phyloP scores from a whole-genome alignment of 169 alveolate genomes.

The Cryptosporidium ubiquitum region DNA sequence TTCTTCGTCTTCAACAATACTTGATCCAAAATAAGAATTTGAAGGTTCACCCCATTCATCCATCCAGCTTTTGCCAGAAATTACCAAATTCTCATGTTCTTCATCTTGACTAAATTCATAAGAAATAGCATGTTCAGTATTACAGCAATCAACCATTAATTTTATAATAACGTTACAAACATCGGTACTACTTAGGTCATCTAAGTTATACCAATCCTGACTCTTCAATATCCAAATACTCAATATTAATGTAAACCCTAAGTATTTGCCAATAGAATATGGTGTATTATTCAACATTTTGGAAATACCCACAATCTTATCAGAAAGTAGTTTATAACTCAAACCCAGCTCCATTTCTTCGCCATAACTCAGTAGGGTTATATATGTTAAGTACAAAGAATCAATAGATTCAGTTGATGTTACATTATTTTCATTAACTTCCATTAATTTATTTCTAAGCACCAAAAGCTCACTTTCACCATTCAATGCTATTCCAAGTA shows the following conservation, averaged over 20 bases:
- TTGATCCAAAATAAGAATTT: not conserved
- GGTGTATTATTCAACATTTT: constrained; percentile 9
- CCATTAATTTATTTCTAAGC: constrained; percentile 1
- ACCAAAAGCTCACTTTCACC: constrained; percentile 3
- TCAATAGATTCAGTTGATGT: constrained; percentile 13
- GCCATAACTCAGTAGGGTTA: not conserved
- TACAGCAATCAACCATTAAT: constrained; percentile 2
- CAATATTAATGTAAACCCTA: constrained; percentile 21
- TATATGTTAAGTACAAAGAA: constrained; percentile 11
- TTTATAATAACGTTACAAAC: constrained; percentile 21
- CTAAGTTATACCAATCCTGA: constrained; percentile 51
- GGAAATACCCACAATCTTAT: constrained; percentile 30
- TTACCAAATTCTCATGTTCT: not conserved
- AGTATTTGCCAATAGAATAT: constrained; percentile 24
- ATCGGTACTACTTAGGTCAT: constrained; percentile 16
- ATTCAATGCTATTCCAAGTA: not conserved
- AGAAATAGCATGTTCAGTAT: not conserved
- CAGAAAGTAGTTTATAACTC: constrained; percentile 22
- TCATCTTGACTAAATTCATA: not conserved
- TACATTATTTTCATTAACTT: constrained; percentile 13
- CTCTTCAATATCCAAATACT: constrained; percentile 32
- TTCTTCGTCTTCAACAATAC: not conserved
- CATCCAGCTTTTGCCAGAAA: not conserved
- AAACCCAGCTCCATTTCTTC: not conserved
- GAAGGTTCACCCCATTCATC: not conserved